Conservation (phyloP, 179 eudicot species). For the Beta macrorhiza region DNA sequence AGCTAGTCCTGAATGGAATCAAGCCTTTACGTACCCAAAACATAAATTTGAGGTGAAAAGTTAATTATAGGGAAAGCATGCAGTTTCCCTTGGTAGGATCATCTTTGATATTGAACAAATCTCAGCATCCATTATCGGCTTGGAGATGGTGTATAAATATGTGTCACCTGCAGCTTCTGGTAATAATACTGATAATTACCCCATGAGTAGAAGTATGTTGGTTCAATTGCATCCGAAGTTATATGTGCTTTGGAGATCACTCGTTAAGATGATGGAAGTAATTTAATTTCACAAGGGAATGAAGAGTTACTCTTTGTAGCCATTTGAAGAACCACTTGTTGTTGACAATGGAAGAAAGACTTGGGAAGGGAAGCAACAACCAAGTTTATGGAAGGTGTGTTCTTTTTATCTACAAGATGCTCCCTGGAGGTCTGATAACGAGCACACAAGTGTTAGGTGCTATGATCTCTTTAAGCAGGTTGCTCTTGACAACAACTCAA, state of each 20-base stretch:
- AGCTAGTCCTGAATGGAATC: constrained; percentile 60
- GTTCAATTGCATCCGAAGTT: constrained; percentile 49
- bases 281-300: constrained; percentile 63
- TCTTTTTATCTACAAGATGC: constrained; percentile 51
- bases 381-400: constrained; percentile 56
- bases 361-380: constrained; percentile 35
- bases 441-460: constrained; percentile 34
- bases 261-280: constrained; percentile 43
- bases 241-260: constrained; percentile 57
- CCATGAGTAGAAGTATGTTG: constrained; percentile 31
- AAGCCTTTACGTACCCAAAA: constrained; percentile 59
- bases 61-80: constrained; percentile 52
- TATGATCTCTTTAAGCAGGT: constrained; percentile 62
- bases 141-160: constrained; percentile 81
- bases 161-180: constrained; percentile 68
- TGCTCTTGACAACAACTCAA: constrained; percentile 50
- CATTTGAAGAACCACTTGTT: constrained; percentile 71
- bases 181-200: constrained; percentile 40
- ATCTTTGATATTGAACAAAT: constrained; percentile 67
- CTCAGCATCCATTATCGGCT: constrained; percentile 91
- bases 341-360: constrained; percentile 56
- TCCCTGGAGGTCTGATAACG: constrained; percentile 7
- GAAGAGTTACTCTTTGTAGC: constrained; percentile 68
- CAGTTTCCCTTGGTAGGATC: constrained; percentile 63
- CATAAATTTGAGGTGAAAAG: constrained; percentile 65